These are phyloP conservation scores for Capsicum baccatum DNA, from an alignment of 257 asterid species.

Conservation along the genomic window DNA sequence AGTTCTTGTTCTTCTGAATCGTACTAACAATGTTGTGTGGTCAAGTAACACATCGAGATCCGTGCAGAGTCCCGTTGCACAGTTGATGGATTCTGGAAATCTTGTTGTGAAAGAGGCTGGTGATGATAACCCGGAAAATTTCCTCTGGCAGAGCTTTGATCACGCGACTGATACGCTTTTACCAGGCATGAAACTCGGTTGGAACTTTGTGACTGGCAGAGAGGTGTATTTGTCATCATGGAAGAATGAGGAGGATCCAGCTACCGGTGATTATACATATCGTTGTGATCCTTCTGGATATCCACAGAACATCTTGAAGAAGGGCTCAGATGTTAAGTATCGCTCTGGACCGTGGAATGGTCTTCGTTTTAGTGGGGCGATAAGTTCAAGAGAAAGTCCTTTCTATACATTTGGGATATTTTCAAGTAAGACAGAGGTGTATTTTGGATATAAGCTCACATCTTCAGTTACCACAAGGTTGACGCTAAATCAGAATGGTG, in stretches of 20 bases:
- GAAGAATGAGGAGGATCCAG: constrained; percentile 47
- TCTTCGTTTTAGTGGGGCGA: constrained; percentile 31
- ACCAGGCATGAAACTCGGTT: constrained; percentile 34
- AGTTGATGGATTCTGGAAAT: constrained; percentile 40
- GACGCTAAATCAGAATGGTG: constrained; percentile 35
- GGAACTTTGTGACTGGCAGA: constrained; percentile 11
- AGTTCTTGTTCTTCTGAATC: constrained; percentile 31
- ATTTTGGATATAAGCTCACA: constrained; percentile 21
- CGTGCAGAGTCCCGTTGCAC: constrained; percentile 25
- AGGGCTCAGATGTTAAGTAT: neutral
- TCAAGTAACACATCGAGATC: constrained; percentile 31
- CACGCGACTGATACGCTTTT: constrained; percentile 31
- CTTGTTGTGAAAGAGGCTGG: constrained; percentile 38
- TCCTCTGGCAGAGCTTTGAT: constrained; percentile 23
- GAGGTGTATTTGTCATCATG: constrained; percentile 43
- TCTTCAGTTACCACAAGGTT: constrained; percentile 34
- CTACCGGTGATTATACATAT: constrained; percentile 40
- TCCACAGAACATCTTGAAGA: constrained; percentile 34
- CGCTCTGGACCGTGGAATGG: constrained; percentile 51
- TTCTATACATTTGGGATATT: constrained; percentile 28
- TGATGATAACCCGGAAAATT: neutral
- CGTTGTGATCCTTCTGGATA: constrained; percentile 37
- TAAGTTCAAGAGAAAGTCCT: constrained; percentile 26
- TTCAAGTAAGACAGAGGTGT: constrained; percentile 35
- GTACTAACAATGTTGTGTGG: constrained; percentile 26